phyloP scores from a whole-genome alignment of 176 grass and related monocot genomes.

The Cenchrus purpureus region DNA sequence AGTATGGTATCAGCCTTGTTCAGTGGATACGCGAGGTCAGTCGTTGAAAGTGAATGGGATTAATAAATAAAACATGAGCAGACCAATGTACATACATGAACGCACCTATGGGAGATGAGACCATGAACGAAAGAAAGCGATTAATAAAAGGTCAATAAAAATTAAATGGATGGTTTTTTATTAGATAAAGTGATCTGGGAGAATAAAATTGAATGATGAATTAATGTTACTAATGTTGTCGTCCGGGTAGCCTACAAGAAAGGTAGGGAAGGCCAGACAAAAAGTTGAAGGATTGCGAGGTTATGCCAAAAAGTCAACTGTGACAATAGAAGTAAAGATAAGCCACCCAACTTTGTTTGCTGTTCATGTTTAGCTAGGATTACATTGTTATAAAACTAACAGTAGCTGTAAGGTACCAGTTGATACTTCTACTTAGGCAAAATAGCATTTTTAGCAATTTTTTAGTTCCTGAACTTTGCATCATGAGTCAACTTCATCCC shows the following conservation, averaged over 20 bases:
- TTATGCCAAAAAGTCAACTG: not conserved
- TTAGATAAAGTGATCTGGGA: not conserved
- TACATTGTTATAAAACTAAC: not conserved
- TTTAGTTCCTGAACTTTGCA: no score
- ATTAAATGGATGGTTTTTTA: not conserved
- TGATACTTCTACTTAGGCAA: no score
- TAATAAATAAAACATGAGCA: not conserved
- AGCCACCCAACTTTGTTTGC: not conserved
- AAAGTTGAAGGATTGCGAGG: not conserved
- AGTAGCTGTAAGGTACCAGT: no score
- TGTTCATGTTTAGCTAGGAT: not conserved
- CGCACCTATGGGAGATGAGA: not conserved
- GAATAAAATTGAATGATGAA: not conserved
- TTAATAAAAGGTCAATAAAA: not conserved
- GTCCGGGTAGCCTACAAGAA: not conserved
- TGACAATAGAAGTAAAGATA: not conserved
- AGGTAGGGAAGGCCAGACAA: not conserved
- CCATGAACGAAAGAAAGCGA: not conserved
- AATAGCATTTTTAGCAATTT: no score
- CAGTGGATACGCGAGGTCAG: not conserved
- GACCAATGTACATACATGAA: not conserved
- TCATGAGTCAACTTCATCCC: no score
- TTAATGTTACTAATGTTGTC: not conserved
- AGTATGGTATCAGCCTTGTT: not conserved
- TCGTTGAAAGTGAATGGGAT: not conserved